Base-by-base conservation (phyloP, 306 rosid genomes). In the Acacia crassicarpa region DNA sequence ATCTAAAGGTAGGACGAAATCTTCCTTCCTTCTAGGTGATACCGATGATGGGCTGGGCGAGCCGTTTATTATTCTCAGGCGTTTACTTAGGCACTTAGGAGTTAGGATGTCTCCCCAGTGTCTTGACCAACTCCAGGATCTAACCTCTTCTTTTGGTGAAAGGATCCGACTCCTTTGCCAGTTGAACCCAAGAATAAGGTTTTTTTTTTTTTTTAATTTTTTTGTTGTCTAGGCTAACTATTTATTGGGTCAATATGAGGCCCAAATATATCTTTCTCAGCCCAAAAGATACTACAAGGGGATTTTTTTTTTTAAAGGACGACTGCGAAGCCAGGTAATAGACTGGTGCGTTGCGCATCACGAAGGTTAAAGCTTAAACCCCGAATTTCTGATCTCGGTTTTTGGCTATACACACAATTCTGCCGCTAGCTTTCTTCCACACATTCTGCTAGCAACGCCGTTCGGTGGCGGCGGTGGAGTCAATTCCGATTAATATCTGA, bases 401-500 rank as follows among this genome's bases (percentile, higher is more conserved):
- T 56, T 40, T 43, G 46, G 74, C 56, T 4, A 45, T 62, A 38
- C 22, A 7, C 38, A 7, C 41, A 0, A 27, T 9, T 11, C 22
- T 35, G 14, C 38, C 33, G n/a, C 61, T 61, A 9, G 49, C 71
- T 11, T 8, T 61, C 72, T 59, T 44, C 6, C 14, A 19, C 76
- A 35, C 73, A 27, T 44, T 12, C 54, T 58, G 65, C 35, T 74
- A 56, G 84, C 87, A 75, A 81, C 85, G 62, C 70, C 87, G 78
- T 80, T 32, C 72, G 73, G 83, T 81, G 19, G 88, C 77, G 83
- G 74, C 89, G 76, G 7, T 79, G 44, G 75, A 51, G 46, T 49
- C 82, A 13, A 78, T 62, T 73, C 22, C 51, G 78, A 46, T 5
- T 11, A 51, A 16, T 77, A 16, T 54, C 67, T 77, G 40, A 48